These are phyloP conservation scores for Bonnemaisonia californica DNA, from an alignment of 31 red algal species.

Conservation along the genomic window DNA sequence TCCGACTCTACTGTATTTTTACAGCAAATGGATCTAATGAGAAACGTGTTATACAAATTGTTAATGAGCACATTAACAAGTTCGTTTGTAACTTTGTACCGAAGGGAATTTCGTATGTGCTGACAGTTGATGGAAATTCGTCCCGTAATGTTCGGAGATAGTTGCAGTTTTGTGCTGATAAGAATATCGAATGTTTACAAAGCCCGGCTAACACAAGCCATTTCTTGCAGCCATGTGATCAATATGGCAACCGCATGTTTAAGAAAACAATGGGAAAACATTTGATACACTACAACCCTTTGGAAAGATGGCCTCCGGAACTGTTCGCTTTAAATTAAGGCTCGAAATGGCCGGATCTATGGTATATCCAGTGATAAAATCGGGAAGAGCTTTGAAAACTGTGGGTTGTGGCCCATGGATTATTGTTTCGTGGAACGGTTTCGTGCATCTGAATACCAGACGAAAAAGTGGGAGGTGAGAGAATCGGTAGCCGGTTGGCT, in stretches of 20 bases:
- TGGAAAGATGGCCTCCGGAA: no score
- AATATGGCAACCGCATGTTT: conserved; percentile 24
- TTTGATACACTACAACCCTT: no score
- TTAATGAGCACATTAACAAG: neutral
- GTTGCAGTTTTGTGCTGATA: neutral
- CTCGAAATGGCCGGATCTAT: no score
- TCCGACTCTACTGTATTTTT: neutral
- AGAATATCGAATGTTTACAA: conserved; percentile 30
- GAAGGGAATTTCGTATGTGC: neutral
- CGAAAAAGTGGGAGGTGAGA: no score
- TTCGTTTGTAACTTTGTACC: neutral
- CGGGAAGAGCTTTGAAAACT: no score
- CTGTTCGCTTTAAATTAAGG: no score
- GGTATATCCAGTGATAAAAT: no score
- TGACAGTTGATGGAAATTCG: conserved; percentile 10
- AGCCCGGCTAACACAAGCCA: conserved; percentile 25
- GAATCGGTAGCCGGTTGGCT: no score
- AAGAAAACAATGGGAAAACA: neutral
- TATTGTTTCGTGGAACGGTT: no score
- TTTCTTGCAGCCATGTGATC: conserved; percentile 23
- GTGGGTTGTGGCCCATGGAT: no score
- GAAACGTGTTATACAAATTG: neutral
- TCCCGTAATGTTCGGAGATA: conserved; percentile 5
- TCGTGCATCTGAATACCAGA: no score
- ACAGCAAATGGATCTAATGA: neutral